Conservation (phyloP, 441 rosid genomes). For the Gossypium lobatum region DNA sequence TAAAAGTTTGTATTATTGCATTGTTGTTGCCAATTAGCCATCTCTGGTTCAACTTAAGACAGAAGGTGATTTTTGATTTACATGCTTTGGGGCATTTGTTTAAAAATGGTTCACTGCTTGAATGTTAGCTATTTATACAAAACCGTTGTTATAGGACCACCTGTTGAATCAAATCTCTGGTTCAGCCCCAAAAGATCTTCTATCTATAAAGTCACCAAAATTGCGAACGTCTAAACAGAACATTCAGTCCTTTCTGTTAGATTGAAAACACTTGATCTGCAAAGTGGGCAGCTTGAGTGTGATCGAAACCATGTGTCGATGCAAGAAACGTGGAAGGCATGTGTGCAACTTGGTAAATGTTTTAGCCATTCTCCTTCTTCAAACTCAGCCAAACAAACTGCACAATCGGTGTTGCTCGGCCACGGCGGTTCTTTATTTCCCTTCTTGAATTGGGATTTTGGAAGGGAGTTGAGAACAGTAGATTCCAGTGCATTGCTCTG, state of each 20-base stretch:
- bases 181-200: constrained; percentile 20
- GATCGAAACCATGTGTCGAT: constrained; percentile 60
- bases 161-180: constrained; percentile 3
- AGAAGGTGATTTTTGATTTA: not conserved
- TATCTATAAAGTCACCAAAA: constrained; percentile 16
- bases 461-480: constrained; percentile 23
- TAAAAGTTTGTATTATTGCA: constrained; percentile 8
- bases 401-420: constrained; percentile 33
- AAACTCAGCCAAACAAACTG: constrained; percentile 57
- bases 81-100: not conserved
- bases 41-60: not conserved
- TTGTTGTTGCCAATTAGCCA: constrained; percentile 5
- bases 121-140: not conserved
- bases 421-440: not conserved
- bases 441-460: constrained; percentile 22
- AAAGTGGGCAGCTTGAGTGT: constrained; percentile 57
- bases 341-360: constrained; percentile 44
- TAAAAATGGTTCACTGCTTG: not conserved
- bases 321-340: constrained; percentile 51
- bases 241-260: not conserved
- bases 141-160: not conserved
- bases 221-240: constrained; percentile 7
- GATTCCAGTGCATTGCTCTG: constrained; percentile 29
- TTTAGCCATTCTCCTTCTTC: constrained; percentile 53
- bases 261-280: constrained; percentile 33